Percentiles rank a stretch among this genome's conserved stretches.
Conservation (phyloP, 345 rosid genomes). For the Boechera stricta region DNA sequence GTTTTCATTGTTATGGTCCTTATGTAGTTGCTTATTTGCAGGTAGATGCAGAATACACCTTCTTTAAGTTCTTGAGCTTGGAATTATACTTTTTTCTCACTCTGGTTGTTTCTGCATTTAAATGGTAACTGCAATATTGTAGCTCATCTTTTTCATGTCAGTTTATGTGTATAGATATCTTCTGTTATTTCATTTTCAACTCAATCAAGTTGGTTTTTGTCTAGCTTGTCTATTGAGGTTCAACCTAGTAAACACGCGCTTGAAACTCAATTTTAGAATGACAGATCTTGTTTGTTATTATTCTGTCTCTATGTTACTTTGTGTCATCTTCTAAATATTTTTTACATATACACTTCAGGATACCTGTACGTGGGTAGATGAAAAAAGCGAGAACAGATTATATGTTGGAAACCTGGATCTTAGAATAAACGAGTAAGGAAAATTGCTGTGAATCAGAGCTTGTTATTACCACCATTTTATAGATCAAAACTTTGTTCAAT, state of each 20-base stretch:
- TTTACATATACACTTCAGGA: conserved; percentile 55
- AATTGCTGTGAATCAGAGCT: conserved; percentile 10
- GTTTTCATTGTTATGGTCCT: neutral
- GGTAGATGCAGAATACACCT: conserved; percentile 20
- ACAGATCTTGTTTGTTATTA: neutral
- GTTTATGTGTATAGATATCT: neutral
- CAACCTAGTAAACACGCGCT: neutral
- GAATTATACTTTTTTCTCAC: neutral
- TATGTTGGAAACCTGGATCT: conserved; percentile 85
- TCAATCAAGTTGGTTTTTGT: neutral
- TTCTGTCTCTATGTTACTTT: neutral
- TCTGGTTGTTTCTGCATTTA: neutral
- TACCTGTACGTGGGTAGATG: conserved; percentile 55
- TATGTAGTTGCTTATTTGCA: conserved; percentile 20
- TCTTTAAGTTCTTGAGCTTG: conserved; percentile 7
- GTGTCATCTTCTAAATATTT: conserved; percentile 9
- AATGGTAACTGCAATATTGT: conserved; percentile 26
- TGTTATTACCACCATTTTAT: neutral
- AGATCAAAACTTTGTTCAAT: neutral
- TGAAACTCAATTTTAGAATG: neutral
- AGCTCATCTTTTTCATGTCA: neutral
- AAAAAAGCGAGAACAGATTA: conserved; percentile 72
- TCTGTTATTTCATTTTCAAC: neutral
- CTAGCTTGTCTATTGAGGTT: conserved; percentile 1
- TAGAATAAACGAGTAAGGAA: conserved; percentile 83